Evolutionary conservation across 495 filamentous ascomycete genomes (phyloP), one percentile per base, ranked within the genome.

Genomic region (Aspergillus ostianus): DNA sequence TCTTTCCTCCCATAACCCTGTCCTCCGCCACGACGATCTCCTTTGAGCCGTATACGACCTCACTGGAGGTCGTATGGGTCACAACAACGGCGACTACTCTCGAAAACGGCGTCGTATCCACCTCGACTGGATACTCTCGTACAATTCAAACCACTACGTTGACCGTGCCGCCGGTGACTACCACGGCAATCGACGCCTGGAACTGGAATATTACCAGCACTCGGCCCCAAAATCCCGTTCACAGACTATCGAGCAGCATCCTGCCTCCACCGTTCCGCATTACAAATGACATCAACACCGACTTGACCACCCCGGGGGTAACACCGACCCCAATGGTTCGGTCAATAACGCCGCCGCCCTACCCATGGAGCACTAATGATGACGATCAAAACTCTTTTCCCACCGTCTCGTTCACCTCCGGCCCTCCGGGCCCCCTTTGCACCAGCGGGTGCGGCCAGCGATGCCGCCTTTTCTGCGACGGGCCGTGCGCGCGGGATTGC

Each of bases 51-150:
- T 57, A 57, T 23, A 41, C 21, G 6, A 57, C 55, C 13, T 19
- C 21, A 2, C 55, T 57, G 27, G 55, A 57, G 45, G 55, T 57
- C 19, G 45, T 18, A 9, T 57, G 55, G 55, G 6, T 30, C 6
- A 53, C 6, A 26, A 26, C 51, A 18, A 53, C 51, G 20, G 51
- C 27, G 17, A 26, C 26, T 17, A 53, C 20, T 6, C n/a, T 23
- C 9, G 6, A 23, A 3, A 26, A 53, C 27, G 6, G n/a, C 6
- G 51, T 26, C 6, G 51, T 53, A 6, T 26, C 51, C 20, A 26
- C n/a, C n/a, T 53, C 51, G 9, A 53, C 51, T 1, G 17, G 9
- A 53, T 53, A 21, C 51, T 6, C 36, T 1, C 17, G 44, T n/a
- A 47, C 20, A 3, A 44, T 48, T 19, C 36, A 56, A 44, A 47